Base-by-base conservation (phyloP, 306 rosid genomes). In the Quercus bicolor region DNA sequence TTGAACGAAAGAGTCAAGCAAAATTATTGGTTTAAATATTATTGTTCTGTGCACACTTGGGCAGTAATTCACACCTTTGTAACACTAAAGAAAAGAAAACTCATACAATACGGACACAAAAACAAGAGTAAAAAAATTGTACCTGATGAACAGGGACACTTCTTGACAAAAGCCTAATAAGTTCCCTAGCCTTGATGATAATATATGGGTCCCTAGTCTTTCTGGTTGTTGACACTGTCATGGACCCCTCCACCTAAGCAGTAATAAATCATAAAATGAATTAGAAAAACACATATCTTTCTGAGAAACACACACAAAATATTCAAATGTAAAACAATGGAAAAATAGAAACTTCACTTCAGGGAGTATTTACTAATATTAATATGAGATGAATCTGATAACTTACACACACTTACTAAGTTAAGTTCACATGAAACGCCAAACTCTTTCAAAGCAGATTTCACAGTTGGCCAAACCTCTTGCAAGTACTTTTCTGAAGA, bases 71-170 rank as follows among this genome's bases (percentile, higher is more conserved):
- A 29, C 20, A 51, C 18, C 31, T 55, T 16, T 14, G 16, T 19
- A 24, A 24, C 5, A 3, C 8, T 37, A 37, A 37, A 37, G 43
- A 37, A 7, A 2, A 55, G 26, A 23, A 54, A 70, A 24, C 33
- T 33, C 37, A 24, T 29, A 15, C 29, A 11, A 18, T 37, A 28
- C 4, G 52, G 9, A 72, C 21, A 18, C 31, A 5, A 45, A 71
- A 16, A 76, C 2, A 8, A 29, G 48, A 23, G 14, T 9, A 14
- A 18, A 15, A 15, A 56, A 14, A 26, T 70, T 23, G 33, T 61
- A 94, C 97, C 97, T 94, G 96, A 78, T 95, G 84, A 75, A 90
- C 97, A 84, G 98, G 94, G 76, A 95, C 98, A 85, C 99, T 95
- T 71, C 99, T 87, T 1, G 99, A 88, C 24, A 95, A 88, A 79